These are phyloP conservation scores for Pyrus communis DNA, from an alignment of 306 rosid genomes.

Conservation along the genomic window DNA sequence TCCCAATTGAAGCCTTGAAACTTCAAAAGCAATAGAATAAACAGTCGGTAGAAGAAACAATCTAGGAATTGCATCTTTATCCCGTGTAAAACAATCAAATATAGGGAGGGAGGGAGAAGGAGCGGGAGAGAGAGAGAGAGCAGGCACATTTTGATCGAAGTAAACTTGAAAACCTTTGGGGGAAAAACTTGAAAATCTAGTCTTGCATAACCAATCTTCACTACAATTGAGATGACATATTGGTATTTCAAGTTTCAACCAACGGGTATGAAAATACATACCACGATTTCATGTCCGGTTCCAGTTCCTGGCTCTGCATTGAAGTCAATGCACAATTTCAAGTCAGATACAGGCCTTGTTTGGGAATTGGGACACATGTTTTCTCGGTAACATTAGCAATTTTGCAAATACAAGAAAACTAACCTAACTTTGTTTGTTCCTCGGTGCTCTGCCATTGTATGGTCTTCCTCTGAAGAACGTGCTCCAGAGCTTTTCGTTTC, in stretches of 20 bases:
- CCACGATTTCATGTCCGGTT: slow-evolving; percentile 76
- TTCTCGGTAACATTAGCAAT: slow-evolving; percentile 8
- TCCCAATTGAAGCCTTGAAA: slow-evolving; percentile 87
- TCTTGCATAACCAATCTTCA: neutral
- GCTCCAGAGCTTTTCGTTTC: slow-evolving; percentile 61
- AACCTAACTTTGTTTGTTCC: slow-evolving; percentile 58
- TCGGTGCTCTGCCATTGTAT: slow-evolving; percentile 43
- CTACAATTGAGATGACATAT: neutral
- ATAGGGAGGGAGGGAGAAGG: neutral
- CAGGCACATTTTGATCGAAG: neutral
- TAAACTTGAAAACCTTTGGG: neutral
- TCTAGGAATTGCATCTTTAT: neutral
- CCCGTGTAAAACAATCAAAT: neutral
- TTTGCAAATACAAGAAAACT: slow-evolving; percentile 19
- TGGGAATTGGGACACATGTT: slow-evolving; percentile 4
- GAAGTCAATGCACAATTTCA: slow-evolving; percentile 6
- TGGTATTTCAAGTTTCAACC: neutral
- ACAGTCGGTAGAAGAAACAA: slow-evolving; percentile 13
- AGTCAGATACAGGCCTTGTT: neutral
- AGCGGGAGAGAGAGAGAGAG: neutral
- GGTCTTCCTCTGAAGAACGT: slow-evolving; percentile 42
- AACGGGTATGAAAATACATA: slow-evolving; percentile 23
- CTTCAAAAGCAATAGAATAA: slow-evolving; percentile 23
- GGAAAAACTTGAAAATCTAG: neutral
- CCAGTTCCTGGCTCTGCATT: slow-evolving; percentile 82